phyloP scores from a whole-genome alignment of 2,329 filamentous ascomycete species.

The Phialophora expanda region DNA sequence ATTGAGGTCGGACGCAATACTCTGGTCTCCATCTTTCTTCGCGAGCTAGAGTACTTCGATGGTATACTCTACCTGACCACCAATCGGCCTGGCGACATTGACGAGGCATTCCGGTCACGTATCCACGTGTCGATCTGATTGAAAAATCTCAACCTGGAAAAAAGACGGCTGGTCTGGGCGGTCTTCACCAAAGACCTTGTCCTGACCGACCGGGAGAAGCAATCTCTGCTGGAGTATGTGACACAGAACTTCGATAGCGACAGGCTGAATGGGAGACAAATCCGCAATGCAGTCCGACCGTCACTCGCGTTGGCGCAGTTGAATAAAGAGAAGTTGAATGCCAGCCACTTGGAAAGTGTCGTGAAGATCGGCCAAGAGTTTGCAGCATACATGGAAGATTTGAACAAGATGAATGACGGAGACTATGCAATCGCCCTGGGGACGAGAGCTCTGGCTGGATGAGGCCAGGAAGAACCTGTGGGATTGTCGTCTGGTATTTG shows the following conservation, averaged over 20 bases:
- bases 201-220: neutral
- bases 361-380: neutral
- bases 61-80: neutral
- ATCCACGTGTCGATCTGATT: neutral
- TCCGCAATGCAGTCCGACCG: neutral
- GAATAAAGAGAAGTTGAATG: neutral
- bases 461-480: neutral
- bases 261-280: neutral
- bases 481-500: neutral
- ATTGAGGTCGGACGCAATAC: conserved; percentile 36
- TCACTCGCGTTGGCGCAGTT: neutral
- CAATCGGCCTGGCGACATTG: neutral
- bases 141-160: neutral
- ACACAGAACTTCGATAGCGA: neutral
- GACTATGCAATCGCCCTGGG: neutral
- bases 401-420: neutral
- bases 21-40: conserved; percentile 17
- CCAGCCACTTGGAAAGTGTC: neutral
- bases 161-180: neutral
- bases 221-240: neutral
- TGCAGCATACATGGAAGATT: neutral
- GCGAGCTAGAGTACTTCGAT: neutral
- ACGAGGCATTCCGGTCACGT: neutral
- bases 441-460: neutral
- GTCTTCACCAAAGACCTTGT: neutral